Evolutionary conservation across 768 basidiomycete species (phyloP).

Genomic region (Auriscalpium microsporum): DNA sequence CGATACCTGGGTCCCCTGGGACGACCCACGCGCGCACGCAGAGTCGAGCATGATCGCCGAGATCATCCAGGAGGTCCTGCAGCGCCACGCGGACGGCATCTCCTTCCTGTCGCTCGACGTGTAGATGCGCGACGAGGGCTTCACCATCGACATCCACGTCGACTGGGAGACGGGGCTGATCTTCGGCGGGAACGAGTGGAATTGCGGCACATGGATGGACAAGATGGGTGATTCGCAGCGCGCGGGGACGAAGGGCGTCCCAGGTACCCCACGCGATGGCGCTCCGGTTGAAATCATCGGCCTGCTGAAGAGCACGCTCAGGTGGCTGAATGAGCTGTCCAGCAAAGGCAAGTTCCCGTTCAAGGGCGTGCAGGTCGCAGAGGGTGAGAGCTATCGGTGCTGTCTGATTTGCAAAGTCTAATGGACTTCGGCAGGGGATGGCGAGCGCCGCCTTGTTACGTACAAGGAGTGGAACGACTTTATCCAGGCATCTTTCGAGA

Average conservation of each 20-base stretch:
- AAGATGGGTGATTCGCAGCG: slow-evolving; percentile 93
- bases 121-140: slow-evolving; percentile 92
- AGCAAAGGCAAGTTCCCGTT: slow-evolving; percentile 71
- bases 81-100: slow-evolving; percentile 89
- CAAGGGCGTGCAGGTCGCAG: slow-evolving; percentile 73
- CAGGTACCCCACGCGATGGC: slow-evolving; percentile 95
- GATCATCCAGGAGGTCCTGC: slow-evolving; percentile 91
- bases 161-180: slow-evolving; percentile 94
- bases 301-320: slow-evolving; percentile 82
- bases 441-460: slow-evolving; percentile 59
- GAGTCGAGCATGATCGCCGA: slow-evolving; percentile 84
- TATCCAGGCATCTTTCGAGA: slow-evolving; percentile 82
- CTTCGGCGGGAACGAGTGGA: slow-evolving; percentile 74
- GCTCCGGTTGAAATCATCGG: slow-evolving; percentile 96
- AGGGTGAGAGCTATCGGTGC: slow-evolving; percentile 29
- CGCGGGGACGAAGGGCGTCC: slow-evolving; percentile 89
- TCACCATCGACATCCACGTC: slow-evolving; percentile 88
- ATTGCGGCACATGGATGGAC: slow-evolving; percentile 98
- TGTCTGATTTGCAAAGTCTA: neutral
- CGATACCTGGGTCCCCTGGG: slow-evolving; percentile 89
- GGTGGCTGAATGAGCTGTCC: slow-evolving; percentile 76
- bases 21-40: slow-evolving; percentile 76
- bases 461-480: slow-evolving; percentile 88
- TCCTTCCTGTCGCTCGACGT: slow-evolving; percentile 91
- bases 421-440: slow-evolving; percentile 45